Percentiles rank a stretch among this genome's conserved stretches.
phyloP scores from a whole-genome alignment of 2,329 filamentous ascomycete genomes.

The Podosphaera fusca region DNA sequence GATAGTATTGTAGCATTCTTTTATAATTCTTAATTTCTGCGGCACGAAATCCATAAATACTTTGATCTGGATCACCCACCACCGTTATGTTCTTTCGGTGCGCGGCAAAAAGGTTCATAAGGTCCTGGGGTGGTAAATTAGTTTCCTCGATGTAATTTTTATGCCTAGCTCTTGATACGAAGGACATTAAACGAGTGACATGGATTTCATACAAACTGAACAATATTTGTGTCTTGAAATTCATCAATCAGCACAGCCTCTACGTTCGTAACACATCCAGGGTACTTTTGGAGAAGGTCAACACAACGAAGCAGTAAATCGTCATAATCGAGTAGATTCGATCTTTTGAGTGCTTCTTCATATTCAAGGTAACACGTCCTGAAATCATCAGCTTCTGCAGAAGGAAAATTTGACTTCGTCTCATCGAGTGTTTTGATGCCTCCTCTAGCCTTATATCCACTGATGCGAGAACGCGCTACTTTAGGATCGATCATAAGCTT shows the following conservation, averaged over 20 bases:
- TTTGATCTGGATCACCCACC: constrained; percentile 91
- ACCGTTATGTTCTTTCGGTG: constrained; percentile 59
- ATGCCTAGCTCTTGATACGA: background rate
- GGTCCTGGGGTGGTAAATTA: constrained; percentile 22
- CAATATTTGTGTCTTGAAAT: constrained; percentile 88
- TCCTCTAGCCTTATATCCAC: constrained; percentile 37
- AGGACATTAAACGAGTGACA: background rate
- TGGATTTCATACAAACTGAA: constrained; percentile 39
- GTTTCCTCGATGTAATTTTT: background rate
- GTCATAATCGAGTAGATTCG: constrained; percentile 82
- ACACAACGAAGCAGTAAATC: constrained; percentile 71
- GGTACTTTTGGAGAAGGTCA: constrained; percentile 49
- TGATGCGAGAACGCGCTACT: constrained; percentile 53
- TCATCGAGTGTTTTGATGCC: constrained; percentile 23
- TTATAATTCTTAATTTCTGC: constrained; percentile 78
- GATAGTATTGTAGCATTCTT: constrained; percentile 54
- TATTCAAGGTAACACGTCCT: constrained; percentile 55
- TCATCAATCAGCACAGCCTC: constrained; percentile 87
- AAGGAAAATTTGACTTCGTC: constrained; percentile 11
- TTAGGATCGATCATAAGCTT: constrained; percentile 45
- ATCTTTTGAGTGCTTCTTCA: constrained; percentile 46
- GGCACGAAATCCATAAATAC: constrained; percentile 88
- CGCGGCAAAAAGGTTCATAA: constrained; percentile 74
- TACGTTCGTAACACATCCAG: constrained; percentile 69
- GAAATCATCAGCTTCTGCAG: constrained; percentile 38